phyloP scores from a whole-genome alignment of 306 rosid species.

The Sicyos edulis region DNA sequence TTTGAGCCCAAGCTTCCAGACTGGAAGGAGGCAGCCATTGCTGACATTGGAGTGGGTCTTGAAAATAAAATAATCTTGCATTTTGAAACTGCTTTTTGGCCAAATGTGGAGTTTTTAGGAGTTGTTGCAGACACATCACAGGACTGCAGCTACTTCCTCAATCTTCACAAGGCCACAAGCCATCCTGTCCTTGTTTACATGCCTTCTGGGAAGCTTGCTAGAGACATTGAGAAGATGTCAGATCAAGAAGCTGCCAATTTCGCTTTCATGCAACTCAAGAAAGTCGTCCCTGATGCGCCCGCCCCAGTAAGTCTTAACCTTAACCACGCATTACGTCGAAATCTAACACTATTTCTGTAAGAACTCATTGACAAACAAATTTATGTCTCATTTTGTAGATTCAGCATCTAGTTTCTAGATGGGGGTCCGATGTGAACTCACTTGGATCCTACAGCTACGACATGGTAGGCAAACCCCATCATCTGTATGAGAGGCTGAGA shows the following conservation, averaged over 20 bases:
- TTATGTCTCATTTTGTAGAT: constrained; percentile 39
- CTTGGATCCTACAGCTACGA: constrained; percentile 91
- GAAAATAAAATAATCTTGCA: constrained; percentile 88
- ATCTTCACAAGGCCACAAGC: constrained; percentile 96
- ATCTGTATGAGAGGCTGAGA: constrained; percentile 80
- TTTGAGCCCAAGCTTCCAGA: constrained; percentile 97
- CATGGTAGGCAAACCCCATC: constrained; percentile 78
- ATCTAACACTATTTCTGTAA: neutral
- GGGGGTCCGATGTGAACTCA: constrained; percentile 78
- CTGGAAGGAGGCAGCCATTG: constrained; percentile 92
- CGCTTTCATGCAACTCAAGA: constrained; percentile 76
- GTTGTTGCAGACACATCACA: constrained; percentile 92
- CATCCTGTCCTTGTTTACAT: constrained; percentile 90
- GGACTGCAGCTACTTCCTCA: constrained; percentile 92
- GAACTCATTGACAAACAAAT: neutral
- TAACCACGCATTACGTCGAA: neutral
- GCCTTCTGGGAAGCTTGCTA: constrained; percentile 98
- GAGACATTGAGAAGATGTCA: constrained; percentile 95
- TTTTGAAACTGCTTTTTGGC: constrained; percentile 93
- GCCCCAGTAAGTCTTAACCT: constrained; percentile 50
- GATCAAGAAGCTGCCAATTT: constrained; percentile 90
- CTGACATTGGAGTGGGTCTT: constrained; percentile 81
- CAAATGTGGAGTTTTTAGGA: constrained; percentile 94
- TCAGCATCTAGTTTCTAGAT: constrained; percentile 82
- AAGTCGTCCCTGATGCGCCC: constrained; percentile 86